Evolutionary conservation across 179 eudicot genomes (phyloP).

Genomic region (Spinacia oleracea): DNA sequence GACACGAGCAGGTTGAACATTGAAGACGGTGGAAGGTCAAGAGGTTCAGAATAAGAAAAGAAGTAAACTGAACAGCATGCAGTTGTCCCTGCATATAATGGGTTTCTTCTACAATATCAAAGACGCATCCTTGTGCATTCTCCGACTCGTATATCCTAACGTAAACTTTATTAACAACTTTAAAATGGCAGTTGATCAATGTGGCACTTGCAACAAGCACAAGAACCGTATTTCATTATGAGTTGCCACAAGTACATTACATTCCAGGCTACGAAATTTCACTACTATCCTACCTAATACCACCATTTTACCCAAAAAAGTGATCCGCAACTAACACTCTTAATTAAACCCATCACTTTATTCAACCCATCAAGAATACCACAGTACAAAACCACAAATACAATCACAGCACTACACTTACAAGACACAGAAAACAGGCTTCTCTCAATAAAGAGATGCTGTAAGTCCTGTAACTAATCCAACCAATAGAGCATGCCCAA

Average conservation of each 20-base stretch:
- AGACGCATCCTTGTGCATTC: no score
- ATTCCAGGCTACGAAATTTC: not conserved
- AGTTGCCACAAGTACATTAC: not conserved
- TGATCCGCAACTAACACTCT: not conserved
- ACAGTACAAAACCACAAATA: not conserved
- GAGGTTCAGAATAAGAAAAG: no score
- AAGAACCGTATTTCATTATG: no score
- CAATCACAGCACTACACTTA: not conserved
- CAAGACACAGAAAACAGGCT: not conserved
- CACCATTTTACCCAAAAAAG: not conserved
- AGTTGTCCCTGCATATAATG: no score
- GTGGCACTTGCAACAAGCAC: no score
- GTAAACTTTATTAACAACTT: no score
- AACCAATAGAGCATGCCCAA: not conserved
- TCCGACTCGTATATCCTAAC: no score
- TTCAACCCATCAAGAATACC: not conserved
- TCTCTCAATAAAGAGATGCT: not conserved
- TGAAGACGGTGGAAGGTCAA: no score
- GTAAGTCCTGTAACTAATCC: not conserved
- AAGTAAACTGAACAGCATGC: no score
- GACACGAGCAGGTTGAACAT: no score
- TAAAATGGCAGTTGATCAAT: no score
- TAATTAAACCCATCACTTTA: not conserved
- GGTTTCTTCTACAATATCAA: no score
- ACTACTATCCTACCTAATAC: not conserved